Conservation (phyloP, 1,139 yeast genomes). For the Scheffersomyces stambukii region DNA sequence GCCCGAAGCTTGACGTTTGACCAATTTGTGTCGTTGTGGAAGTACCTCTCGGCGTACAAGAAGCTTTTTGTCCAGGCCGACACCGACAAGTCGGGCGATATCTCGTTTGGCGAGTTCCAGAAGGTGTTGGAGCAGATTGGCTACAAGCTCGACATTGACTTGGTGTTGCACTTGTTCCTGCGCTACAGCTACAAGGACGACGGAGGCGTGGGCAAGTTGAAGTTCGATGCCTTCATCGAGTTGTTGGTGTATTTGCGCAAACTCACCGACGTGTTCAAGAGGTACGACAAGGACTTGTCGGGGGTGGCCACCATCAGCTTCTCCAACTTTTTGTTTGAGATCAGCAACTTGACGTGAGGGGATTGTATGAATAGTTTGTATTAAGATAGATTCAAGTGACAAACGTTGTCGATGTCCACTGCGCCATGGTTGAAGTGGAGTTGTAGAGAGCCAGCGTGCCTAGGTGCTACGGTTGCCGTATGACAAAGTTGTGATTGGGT, state of each 20-base stretch:
- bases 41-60: slow-evolving; percentile 68
- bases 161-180: slow-evolving; percentile 58
- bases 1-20: slow-evolving; percentile 42
- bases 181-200: slow-evolving; percentile 47
- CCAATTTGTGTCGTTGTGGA: slow-evolving; percentile 71
- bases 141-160: slow-evolving; percentile 58
- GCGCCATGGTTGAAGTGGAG: too few relatives aligned
- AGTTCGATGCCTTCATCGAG: slow-evolving; percentile 82
- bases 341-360: slow-evolving; percentile 30
- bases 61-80: slow-evolving; percentile 65
- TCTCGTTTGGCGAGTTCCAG: slow-evolving; percentile 65
- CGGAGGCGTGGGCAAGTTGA: slow-evolving; percentile 50
- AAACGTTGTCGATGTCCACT: too few relatives aligned
- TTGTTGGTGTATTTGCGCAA: slow-evolving; percentile 72
- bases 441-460: too few relatives aligned
- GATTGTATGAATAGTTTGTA: not conserved
- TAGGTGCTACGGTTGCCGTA: too few relatives aligned
- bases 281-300: slow-evolving; percentile 69
- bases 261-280: slow-evolving; percentile 74
- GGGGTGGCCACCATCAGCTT: slow-evolving; percentile 77
- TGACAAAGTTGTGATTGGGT: too few relatives aligned
- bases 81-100: slow-evolving; percentile 54
- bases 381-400: too few relatives aligned
- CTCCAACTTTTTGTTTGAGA: slow-evolving; percentile 72
- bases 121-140: slow-evolving; percentile 69